Base-by-base conservation (phyloP, 1,284 basidiomycete species). In the Neonothopanus nambi region DNA sequence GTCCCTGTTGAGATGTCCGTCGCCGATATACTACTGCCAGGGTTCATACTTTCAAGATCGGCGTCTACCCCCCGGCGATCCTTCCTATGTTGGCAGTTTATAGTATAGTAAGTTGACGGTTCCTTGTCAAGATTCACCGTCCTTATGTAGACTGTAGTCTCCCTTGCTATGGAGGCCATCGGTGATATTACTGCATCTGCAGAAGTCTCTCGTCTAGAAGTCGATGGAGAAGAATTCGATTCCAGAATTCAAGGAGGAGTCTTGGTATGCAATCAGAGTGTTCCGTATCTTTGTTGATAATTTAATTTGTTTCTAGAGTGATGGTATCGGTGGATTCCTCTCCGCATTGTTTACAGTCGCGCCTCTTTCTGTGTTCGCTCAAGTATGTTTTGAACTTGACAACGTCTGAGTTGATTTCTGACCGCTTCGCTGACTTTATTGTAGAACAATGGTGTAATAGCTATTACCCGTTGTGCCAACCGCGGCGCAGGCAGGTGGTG, bases 181-280 rank as follows among this genome's bases (percentile, higher is more conserved):
- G 91, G 91, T 1, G 91, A 93, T 62, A 86, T 93, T 60, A 93
- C 92, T 0, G 90, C 91, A 0, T 87, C 87, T 3, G 84, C 87
- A 0, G 92, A 95, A 67, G 89, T 91, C 3, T 91, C 88, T 1
- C 78, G 82, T 11, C 77, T 90, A 17, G 68, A 74, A 11, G 85
- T 91, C 20, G 77, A 82, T 36, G 89, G 89, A 0, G 74, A 76
- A 20, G 81, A 86, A 54, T 93, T 92, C 67, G 89, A 93, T 66
- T 79, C 80, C 1, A 77, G 91, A 7, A 88, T 93, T 39, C 89
- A 92, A 68, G 90, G 92, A n/a, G 92, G 91, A 39, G 78, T 95
- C 18, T 73, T 94, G 60, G 85, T 87, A 52, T 57, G 83, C 65
- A 23, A 13, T 42, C 13, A 43, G 41, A 4, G 13, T 15, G 37